Evolutionary conservation across 2,329 filamentous ascomycete genomes (phyloP).

Genomic region (Grosmannia huntii): DNA sequence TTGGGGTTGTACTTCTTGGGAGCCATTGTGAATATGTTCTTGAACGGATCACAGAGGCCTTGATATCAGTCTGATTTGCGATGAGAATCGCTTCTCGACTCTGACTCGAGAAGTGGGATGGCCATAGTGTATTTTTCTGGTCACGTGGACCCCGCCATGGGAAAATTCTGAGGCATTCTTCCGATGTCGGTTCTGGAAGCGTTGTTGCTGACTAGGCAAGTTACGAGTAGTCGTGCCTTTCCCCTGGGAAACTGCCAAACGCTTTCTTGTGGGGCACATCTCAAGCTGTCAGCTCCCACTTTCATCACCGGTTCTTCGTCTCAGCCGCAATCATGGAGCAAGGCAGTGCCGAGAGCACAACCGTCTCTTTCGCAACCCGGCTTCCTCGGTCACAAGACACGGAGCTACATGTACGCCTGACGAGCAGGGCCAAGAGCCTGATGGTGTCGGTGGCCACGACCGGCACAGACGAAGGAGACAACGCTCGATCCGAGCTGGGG

Average conservation of each 20-base stretch:
- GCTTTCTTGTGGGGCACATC: not conserved
- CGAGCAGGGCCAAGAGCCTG: constrained; percentile 42
- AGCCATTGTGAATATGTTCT: constrained; percentile 5
- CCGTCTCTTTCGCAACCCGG: constrained; percentile 41
- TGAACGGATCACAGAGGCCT: not conserved
- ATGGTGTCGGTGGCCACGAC: constrained; percentile 50
- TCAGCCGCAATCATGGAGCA: not conserved
- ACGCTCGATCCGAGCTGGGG: constrained; percentile 50
- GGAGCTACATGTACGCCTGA: constrained; percentile 47
- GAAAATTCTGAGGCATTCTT: not conserved
- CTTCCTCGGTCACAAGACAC: constrained; percentile 48
- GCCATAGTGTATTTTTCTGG: not conserved
- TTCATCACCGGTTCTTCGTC: not conserved
- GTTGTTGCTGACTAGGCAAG: not conserved
- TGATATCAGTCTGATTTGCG: not conserved
- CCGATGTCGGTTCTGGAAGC: not conserved
- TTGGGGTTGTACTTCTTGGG: constrained; percentile 5
- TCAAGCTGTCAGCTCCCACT: not conserved
- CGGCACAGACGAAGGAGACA: constrained; percentile 22
- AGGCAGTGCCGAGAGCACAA: constrained; percentile 2
- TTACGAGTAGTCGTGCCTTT: not conserved
- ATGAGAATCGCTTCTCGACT: not conserved
- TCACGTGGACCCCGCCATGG: constrained; percentile 1
- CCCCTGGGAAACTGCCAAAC: not conserved
- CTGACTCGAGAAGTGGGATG: not conserved